Base-by-base conservation (phyloP, 2,329 filamentous ascomycete genomes). In the Emericellopsis cladophorae region DNA sequence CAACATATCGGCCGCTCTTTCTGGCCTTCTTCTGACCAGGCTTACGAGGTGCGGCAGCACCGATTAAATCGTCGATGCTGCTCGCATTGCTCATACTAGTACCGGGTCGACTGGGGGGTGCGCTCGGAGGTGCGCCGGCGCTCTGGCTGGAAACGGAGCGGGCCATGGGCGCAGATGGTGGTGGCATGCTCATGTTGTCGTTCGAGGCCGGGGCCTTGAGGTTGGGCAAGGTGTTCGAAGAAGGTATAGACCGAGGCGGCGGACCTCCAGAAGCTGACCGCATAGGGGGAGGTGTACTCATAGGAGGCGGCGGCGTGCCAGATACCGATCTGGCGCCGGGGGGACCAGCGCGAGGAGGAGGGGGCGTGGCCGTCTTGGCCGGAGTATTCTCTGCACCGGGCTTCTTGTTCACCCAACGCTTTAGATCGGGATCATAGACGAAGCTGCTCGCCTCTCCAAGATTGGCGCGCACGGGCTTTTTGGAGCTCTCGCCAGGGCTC, bases 341-440 rank as follows among this genome's bases (percentile, higher is more conserved):
- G 9, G 26, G 26, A 4, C 66, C 64, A 6, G 67, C 72, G 49
- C 73, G 79, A 1, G 89, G 89, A 5, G 88, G 89, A 1, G 92
- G 89, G 1, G 90, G 84, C 0, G 88, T 79, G 1, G 79, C 79
- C 37, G 72, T 67, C 47, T 77, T 73, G 4, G 74, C 66, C 22
- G 72, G 66, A 8, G 65, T 64, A 35, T 74, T 74, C 41, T 83
- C 80, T 7, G 76, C 73, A 11, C 81, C 81, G 10, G 78, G 77
- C 57, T 95, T 95, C 68, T 95, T 95, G 67, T 98, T 96, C 57
- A 98, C 72, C 93, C 93, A 98, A 57, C 92, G 88, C 67, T 94
- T 93, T 40, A 95, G 74, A n/a, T 95, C 85, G 3, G 88, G 84
- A 55, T 98, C 92, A 54, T 92, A 98, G 49, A 90, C 82, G 60